These are phyloP conservation scores for Verticillium klebahnii DNA, from an alignment of 2,329 filamentous ascomycete genomes.

Conservation along the genomic window DNA sequence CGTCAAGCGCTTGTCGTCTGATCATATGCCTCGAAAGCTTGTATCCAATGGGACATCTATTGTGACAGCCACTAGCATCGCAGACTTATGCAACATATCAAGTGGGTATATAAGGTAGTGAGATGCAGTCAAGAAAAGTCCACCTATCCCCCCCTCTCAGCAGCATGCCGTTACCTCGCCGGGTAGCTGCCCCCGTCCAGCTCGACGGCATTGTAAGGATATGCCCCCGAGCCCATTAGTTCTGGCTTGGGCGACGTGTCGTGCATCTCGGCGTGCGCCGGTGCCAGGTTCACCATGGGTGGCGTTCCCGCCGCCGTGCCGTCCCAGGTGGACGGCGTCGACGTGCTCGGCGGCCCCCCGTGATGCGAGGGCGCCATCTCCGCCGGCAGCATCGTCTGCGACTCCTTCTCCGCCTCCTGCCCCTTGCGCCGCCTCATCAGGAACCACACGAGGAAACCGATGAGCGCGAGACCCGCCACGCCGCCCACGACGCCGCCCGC, in stretches of 20 bases:
- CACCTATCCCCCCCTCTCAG: neutral
- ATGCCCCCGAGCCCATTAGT: constrained; percentile 2
- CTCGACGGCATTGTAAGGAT: constrained; percentile 6
- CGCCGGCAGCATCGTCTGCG: constrained; percentile 2
- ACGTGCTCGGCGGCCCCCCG: constrained; percentile 6
- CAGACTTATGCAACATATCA: no score
- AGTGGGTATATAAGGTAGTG: no score
- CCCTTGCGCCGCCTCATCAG: constrained; percentile 32
- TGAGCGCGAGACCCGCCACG: constrained; percentile 33
- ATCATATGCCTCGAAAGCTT: no score
- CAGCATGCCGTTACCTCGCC: neutral
- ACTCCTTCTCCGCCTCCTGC: constrained; percentile 12
- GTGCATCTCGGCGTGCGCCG: neutral
- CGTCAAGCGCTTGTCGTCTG: no score
- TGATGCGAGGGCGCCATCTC: constrained; percentile 5
- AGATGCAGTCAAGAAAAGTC: neutral
- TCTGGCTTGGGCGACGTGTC: constrained; percentile 8
- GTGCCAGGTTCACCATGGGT: constrained; percentile 1
- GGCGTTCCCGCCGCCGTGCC: constrained; percentile 5
- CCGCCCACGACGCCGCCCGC: constrained; percentile 44
- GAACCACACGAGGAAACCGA: constrained; percentile 34
- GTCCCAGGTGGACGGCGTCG: constrained; percentile 1
- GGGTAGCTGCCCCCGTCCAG: constrained; percentile 5
- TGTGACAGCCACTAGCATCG: no score
- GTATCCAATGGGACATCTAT: no score